These are phyloP conservation scores for Raphanus raphanistrum DNA, from an alignment of 345 rosid species.

Conservation along the genomic window DNA sequence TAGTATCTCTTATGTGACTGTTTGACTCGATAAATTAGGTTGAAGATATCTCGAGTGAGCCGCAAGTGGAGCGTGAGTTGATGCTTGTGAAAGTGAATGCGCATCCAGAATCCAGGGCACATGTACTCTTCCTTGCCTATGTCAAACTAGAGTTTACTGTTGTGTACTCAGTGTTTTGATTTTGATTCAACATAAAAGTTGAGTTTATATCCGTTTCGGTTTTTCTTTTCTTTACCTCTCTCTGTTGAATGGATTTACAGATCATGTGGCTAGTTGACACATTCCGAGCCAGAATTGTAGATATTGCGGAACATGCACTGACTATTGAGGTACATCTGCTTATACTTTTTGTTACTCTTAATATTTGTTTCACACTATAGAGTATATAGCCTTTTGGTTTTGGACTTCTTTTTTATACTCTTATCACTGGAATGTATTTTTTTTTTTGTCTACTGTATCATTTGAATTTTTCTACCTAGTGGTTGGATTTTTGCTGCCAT, in stretches of 20 bases:
- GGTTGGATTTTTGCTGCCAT: conserved; percentile 4
- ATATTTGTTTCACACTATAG: background rate
- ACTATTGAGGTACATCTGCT: conserved; percentile 71
- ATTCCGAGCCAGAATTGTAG: conserved; percentile 84
- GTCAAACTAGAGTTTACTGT: background rate
- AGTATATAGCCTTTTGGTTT: background rate
- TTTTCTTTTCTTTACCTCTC: too few species aligned
- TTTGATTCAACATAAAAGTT: background rate
- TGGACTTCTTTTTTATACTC: conserved; percentile 1
- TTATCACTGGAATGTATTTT: too few species aligned
- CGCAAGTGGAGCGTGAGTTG: conserved; percentile 91
- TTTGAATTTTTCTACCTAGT: background rate
- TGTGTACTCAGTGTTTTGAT: conserved; percentile 15
- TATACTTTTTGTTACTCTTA: conserved; percentile 6
- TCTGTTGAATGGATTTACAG: conserved; percentile 45
- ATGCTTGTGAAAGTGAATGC: conserved; percentile 85
- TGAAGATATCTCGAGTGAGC: conserved; percentile 84
- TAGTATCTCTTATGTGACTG: background rate
- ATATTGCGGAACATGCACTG: conserved; percentile 64
- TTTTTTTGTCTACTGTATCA: background rate
- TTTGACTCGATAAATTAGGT: conserved; percentile 48
- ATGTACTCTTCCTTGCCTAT: conserved; percentile 49
- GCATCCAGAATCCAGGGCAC: conserved; percentile 54
- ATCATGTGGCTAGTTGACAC: conserved; percentile 90
- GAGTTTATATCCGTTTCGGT: conserved; percentile 18